phyloP scores from a whole-genome alignment of 768 basidiomycete species.

The Lepiota subincarnata region DNA sequence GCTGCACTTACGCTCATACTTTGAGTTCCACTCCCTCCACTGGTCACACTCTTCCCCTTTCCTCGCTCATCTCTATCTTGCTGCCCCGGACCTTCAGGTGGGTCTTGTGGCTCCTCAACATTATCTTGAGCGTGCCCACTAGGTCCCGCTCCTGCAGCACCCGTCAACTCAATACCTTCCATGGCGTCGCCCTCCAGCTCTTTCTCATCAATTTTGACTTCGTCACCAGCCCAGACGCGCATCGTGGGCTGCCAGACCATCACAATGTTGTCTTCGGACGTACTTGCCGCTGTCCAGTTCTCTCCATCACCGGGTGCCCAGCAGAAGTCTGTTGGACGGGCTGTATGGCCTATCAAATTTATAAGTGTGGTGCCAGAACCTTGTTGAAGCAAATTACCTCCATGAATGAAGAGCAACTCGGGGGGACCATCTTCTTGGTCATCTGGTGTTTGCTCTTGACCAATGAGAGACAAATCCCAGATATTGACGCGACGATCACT shows the following conservation, averaged over 20 bases:
- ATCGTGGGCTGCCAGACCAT: constrained; percentile 98
- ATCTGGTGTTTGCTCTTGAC: constrained; percentile 94
- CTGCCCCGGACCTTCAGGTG: constrained; percentile 17
- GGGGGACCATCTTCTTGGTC: constrained; percentile 99
- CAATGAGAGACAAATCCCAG: constrained; percentile 92
- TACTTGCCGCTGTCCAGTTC: constrained; percentile 80
- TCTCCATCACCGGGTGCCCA: constrained; percentile 87
- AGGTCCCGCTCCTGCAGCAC: constrained; percentile 17
- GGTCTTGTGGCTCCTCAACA: neutral
- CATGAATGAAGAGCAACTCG: constrained; percentile 93
- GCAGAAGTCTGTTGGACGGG: constrained; percentile 88
- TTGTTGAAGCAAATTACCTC: constrained; percentile 46
- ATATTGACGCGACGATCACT: constrained; percentile 91
- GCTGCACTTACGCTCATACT: constrained; percentile 58
- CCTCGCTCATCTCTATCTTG: constrained; percentile 11
- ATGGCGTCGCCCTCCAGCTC: constrained; percentile 80
- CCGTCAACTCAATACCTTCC: constrained; percentile 61
- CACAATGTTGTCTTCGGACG: constrained; percentile 95
- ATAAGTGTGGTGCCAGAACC: neutral
- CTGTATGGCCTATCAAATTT: constrained; percentile 69
- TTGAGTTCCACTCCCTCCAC: constrained; percentile 43
- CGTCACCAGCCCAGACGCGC: constrained; percentile 90
- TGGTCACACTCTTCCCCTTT: constrained; percentile 29
- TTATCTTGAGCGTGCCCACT: constrained; percentile 12
- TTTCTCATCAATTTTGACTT: constrained; percentile 77